These are phyloP conservation scores for Stereocaulon alpinum DNA, from an alignment of 495 filamentous ascomycete genomes.

Conservation along the genomic window DNA sequence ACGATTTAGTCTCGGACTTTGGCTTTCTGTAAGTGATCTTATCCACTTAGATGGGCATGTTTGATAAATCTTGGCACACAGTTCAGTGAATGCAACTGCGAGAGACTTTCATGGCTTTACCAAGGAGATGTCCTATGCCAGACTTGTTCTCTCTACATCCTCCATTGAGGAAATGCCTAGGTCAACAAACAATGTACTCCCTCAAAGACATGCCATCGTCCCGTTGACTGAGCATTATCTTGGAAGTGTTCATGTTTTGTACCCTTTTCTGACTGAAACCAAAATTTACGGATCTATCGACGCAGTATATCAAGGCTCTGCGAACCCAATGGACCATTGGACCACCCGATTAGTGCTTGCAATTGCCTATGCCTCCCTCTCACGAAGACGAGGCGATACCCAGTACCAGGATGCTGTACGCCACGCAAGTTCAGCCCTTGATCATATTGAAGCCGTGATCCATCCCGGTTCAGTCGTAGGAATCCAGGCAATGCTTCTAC, in stretches of 20 bases:
- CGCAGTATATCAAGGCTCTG: conserved; percentile 59
- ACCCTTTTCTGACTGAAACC: conserved; percentile 70
- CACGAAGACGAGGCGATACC: conserved; percentile 52
- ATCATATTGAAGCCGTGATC: conserved; percentile 67
- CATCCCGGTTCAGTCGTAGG: conserved; percentile 70
- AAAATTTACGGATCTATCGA: conserved; percentile 66
- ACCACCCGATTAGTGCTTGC: conserved; percentile 82
- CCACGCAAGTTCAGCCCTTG: conserved; percentile 59
- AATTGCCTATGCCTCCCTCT: conserved; percentile 62
- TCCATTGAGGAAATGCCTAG: conserved; percentile 54
- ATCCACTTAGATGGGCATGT: not conserved
- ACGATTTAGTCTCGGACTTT: conserved; percentile 72
- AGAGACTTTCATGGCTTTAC: conserved; percentile 84
- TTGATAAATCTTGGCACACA: conserved; percentile 26
- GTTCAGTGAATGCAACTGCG: conserved; percentile 83
- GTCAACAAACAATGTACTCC: conserved; percentile 47
- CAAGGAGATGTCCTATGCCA: conserved; percentile 74
- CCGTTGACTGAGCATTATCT: conserved; percentile 72
- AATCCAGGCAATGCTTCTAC: conserved; percentile 73
- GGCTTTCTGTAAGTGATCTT: conserved; percentile 54
- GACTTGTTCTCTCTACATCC: conserved; percentile 65
- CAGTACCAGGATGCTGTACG: conserved; percentile 53
- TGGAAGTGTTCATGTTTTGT: conserved; percentile 63
- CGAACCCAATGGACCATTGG: conserved; percentile 70
- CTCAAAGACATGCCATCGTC: conserved; percentile 52